phyloP scores from a whole-genome alignment of 1,139 yeast species.

The Meyerozyma smithsonii region DNA sequence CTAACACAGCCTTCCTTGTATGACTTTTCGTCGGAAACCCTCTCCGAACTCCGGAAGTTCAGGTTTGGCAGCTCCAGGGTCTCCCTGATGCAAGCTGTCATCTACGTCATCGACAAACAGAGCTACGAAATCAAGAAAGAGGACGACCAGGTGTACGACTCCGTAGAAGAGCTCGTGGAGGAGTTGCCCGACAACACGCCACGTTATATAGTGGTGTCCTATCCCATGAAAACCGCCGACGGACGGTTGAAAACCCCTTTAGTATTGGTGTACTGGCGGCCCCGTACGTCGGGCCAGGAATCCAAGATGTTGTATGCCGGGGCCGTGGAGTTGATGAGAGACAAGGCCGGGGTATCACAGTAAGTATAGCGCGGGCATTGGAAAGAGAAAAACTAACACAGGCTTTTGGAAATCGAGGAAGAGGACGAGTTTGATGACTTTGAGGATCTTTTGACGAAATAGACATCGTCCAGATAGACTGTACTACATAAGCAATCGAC shows the following conservation, averaged over 20 bases:
- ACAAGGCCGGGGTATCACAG: slow-evolving; percentile 71
- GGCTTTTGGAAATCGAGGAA: slow-evolving; percentile 51
- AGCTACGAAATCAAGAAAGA: slow-evolving; percentile 54
- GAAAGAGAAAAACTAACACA: slow-evolving; percentile 21
- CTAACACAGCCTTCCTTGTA: slow-evolving; percentile 44
- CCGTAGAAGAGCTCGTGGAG: slow-evolving; percentile 60
- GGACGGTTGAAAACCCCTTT: slow-evolving; percentile 74
- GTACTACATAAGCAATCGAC: not conserved
- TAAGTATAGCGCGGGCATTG: slow-evolving; percentile 23
- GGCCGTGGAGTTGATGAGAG: slow-evolving; percentile 74
- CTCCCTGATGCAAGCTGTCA: slow-evolving; percentile 56
- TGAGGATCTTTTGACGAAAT: slow-evolving; percentile 16
- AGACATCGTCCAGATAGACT: no score
- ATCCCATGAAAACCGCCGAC: slow-evolving; percentile 64
- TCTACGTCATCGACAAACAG: slow-evolving; percentile 53
- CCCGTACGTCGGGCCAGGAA: slow-evolving; percentile 76
- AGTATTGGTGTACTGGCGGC: slow-evolving; percentile 79
- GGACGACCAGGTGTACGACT: slow-evolving; percentile 36
- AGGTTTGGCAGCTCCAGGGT: slow-evolving; percentile 69
- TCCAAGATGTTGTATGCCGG: slow-evolving; percentile 86
- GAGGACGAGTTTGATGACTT: slow-evolving; percentile 60
- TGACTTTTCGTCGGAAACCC: slow-evolving; percentile 62
- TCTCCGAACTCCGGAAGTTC: slow-evolving; percentile 59
- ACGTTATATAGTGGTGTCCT: slow-evolving; percentile 69
- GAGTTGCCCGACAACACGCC: slow-evolving; percentile 82